Percentiles rank a stretch among this genome's conserved stretches.
Conservation (phyloP, 495 filamentous ascomycete genomes). For the Penicillium mononematosum region DNA sequence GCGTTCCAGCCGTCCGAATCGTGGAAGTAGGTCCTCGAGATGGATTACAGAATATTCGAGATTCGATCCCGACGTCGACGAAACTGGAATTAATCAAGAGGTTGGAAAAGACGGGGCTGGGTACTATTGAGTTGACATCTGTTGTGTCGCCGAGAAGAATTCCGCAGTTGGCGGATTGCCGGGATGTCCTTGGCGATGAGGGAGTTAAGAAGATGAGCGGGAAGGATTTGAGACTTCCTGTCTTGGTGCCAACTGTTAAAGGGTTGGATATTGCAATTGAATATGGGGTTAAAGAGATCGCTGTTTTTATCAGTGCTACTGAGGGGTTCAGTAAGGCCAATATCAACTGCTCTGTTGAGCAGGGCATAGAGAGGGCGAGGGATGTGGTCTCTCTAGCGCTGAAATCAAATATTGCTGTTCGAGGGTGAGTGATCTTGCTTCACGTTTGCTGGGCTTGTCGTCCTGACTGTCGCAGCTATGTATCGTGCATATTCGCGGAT, state of each 20-base stretch:
- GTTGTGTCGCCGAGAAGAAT: conserved; percentile 44
- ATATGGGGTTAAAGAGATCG: conserved; percentile 36
- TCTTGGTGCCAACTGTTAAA: conserved; percentile 45
- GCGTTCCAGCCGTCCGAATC: conserved; percentile 30
- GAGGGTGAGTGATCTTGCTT: conserved; percentile 30
- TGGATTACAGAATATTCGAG: conserved; percentile 44
- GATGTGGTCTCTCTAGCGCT: conserved; percentile 26
- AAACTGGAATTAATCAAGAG: conserved; percentile 44
- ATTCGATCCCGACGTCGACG: conserved; percentile 33
- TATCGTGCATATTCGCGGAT: conserved; percentile 46
- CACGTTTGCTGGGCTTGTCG: no score
- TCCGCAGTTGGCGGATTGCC: conserved; percentile 45
- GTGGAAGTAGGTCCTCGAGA: conserved; percentile 51
- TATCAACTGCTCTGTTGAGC: conserved; percentile 42
- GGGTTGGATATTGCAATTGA: conserved; percentile 37
- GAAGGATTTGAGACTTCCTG: conserved; percentile 18
- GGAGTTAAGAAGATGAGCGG: conserved; percentile 9
- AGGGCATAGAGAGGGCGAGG: conserved; percentile 31
- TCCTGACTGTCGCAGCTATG: conserved; percentile 19
- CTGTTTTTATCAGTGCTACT: conserved; percentile 44
- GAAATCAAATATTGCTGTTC: conserved; percentile 24
- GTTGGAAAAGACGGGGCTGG: conserved; percentile 31
- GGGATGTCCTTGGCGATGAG: conserved; percentile 26
- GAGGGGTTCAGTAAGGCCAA: conserved; percentile 46
- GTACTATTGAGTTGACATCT: conserved; percentile 44